Evolutionary conservation across 306 rosid species (phyloP).

Genomic region (Sophora flavescens): DNA sequence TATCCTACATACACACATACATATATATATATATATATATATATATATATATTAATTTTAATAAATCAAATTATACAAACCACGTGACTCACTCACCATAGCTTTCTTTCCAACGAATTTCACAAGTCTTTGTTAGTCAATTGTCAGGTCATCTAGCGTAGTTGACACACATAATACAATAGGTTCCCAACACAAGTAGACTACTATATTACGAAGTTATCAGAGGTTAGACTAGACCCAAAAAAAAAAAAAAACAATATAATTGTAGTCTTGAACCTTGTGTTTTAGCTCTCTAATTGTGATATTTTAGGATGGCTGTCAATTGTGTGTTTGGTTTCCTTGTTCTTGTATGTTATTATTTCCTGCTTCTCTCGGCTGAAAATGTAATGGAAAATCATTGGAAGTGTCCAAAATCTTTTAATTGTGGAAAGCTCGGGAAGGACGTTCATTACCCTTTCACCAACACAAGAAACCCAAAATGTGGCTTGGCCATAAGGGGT

Average conservation of each 20-base stretch:
- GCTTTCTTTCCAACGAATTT: constrained; percentile 12
- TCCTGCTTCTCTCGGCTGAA: constrained; percentile 33
- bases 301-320: not conserved
- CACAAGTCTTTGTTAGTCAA: constrained; percentile 24
- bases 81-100: too few relatives aligned
- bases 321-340: not conserved
- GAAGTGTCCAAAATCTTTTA: not conserved
- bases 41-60: too few relatives aligned
- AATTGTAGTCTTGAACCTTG: not conserved
- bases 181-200: not conserved
- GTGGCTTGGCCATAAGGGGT: constrained; percentile 3
- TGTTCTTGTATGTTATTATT: constrained; percentile 9
- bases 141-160: constrained; percentile 46
- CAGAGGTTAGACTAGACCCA: not conserved
- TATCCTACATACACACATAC: too few relatives aligned
- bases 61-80: too few relatives aligned
- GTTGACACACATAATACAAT: constrained; percentile 10
- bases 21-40: too few relatives aligned
- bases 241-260: not conserved
- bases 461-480: not conserved
- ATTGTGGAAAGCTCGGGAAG: constrained; percentile 5
- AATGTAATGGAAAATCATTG: too few relatives aligned
- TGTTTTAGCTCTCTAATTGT: not conserved
- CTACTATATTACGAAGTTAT: constrained; percentile 22
- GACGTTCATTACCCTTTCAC: constrained; percentile 28